Conservation (phyloP, 2,329 filamentous ascomycete genomes). For the Calcarisporium arbuscula region DNA sequence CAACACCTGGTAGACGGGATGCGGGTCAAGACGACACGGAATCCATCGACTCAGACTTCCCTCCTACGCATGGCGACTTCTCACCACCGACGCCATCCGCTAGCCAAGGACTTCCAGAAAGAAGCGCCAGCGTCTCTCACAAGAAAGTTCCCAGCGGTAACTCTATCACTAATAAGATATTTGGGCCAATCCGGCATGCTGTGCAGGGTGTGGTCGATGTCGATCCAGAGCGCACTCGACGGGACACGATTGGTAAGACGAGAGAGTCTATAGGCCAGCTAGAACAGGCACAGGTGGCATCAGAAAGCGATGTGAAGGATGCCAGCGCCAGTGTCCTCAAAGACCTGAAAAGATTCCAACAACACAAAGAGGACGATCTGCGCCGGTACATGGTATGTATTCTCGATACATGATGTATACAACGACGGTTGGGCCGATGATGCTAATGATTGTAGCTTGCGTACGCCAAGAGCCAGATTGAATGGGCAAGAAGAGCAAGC, state of each 20-base stretch:
- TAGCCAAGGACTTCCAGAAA: slow-evolving; percentile 62
- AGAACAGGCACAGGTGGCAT: slow-evolving; percentile 83
- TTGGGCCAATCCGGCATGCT: slow-evolving; percentile 89
- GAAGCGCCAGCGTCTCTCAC: slow-evolving; percentile 47
- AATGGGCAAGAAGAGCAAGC: slow-evolving; percentile 87
- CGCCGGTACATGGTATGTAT: slow-evolving; percentile 84
- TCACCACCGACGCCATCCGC: slow-evolving; percentile 60
- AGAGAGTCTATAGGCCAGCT: slow-evolving; percentile 79
- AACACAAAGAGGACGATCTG: slow-evolving; percentile 91
- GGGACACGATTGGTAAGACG: slow-evolving; percentile 94
- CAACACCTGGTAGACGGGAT: slow-evolving; percentile 45
- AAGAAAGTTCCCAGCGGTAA: slow-evolving; percentile 80
- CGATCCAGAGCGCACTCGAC: slow-evolving; percentile 84
- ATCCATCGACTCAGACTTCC: slow-evolving; percentile 94
- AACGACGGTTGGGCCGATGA: not conserved
- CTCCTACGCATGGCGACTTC: slow-evolving; percentile 74
- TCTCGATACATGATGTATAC: not conserved
- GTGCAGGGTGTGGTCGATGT: slow-evolving; percentile 95
- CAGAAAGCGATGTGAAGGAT: slow-evolving; percentile 87
- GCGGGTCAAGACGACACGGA: slow-evolving; percentile 68
- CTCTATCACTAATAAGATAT: slow-evolving; percentile 89
- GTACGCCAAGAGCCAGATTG: slow-evolving; percentile 86
- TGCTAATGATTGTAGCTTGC: slow-evolving; percentile 56
- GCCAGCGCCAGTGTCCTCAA: slow-evolving; percentile 82
- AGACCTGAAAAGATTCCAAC: slow-evolving; percentile 88